These are phyloP conservation scores for Dendrobium officinale DNA, from an alignment of 106 monocot genomes.

Conservation along the genomic window DNA sequence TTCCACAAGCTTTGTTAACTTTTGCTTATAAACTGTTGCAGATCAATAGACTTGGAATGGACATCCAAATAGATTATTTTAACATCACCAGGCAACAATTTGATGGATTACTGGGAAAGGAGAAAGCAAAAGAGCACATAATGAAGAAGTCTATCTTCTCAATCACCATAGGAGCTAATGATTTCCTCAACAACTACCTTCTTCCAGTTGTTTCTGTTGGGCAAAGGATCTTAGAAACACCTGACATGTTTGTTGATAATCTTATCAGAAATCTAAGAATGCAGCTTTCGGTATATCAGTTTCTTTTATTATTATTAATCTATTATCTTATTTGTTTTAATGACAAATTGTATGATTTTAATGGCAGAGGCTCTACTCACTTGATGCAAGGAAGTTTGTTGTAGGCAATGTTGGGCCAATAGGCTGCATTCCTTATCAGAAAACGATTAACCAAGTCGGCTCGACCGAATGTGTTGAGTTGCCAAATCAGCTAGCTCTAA, in stretches of 20 bases:
- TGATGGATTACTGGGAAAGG: constrained; percentile 51
- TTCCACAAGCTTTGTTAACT: background rate
- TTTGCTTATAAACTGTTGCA: constrained; percentile 4
- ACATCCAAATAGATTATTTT: constrained; percentile 80
- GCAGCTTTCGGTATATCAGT: constrained; percentile 49
- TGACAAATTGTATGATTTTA: background rate
- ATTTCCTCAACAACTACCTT: constrained; percentile 95
- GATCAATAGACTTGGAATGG: constrained; percentile 83
- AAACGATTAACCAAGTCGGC: constrained; percentile 44
- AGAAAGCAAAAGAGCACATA: constrained; percentile 49
- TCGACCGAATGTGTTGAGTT: constrained; percentile 49
- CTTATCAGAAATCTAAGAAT: constrained; percentile 43
- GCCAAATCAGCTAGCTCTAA: constrained; percentile 58
- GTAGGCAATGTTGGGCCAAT: constrained; percentile 75
- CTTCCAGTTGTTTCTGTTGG: constrained; percentile 55
- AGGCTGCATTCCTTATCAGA: constrained; percentile 95
- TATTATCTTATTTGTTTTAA: background rate
- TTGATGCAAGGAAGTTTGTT: constrained; percentile 79
- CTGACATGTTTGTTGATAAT: constrained; percentile 50
- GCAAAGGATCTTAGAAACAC: constrained; percentile 31
- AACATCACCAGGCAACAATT: constrained; percentile 69
- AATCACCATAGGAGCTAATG: constrained; percentile 76
- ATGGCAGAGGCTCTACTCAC: constrained; percentile 53
- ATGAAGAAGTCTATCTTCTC: constrained; percentile 61
- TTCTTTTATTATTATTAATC: background rate